A percentile compares a stretch with the other conserved stretches of the same genome.
These are phyloP conservation scores for Ophioceras dolichostomum DNA, from an alignment of 2,329 filamentous ascomycete species.

Conservation along the genomic window DNA sequence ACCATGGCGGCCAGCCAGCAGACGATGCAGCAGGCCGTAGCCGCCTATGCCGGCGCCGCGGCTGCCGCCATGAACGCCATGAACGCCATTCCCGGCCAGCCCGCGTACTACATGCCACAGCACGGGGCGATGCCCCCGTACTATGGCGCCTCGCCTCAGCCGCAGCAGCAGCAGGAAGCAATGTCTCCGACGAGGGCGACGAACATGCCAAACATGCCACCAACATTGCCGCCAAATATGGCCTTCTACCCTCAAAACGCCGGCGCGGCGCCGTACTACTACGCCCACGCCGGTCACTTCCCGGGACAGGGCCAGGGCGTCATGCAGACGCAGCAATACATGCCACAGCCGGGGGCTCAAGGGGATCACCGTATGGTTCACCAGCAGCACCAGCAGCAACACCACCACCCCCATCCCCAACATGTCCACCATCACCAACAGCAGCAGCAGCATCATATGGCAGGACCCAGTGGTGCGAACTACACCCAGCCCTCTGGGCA, in stretches of 20 bases:
- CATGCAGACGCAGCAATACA: slow-evolving; percentile 22
- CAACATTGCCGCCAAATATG: slow-evolving; percentile 24
- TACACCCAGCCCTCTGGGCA: neutral
- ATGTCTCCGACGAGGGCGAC: neutral
- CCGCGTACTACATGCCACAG: slow-evolving; percentile 32
- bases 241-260: slow-evolving; percentile 29
- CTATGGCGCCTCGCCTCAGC: slow-evolving; percentile 27
- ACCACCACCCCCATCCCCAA: slow-evolving; percentile 14
- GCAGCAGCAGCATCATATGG: slow-evolving; percentile 4
- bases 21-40: slow-evolving; percentile 18
- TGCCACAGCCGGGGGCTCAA: neutral
- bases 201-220: slow-evolving; percentile 18
- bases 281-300: slow-evolving; percentile 25
- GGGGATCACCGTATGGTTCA: too few species aligned
- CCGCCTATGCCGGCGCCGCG: slow-evolving; percentile 5
- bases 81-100: slow-evolving; percentile 14
- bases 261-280: slow-evolving; percentile 28
- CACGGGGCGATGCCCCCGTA: slow-evolving; percentile 29
- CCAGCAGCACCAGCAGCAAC: slow-evolving; percentile 12
- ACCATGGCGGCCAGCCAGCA: slow-evolving; percentile 19
- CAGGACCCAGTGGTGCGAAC: neutral
- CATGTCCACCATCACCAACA: slow-evolving; percentile 6
- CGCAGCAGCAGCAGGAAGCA: slow-evolving; percentile 12
- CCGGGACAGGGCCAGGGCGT: slow-evolving; percentile 19
- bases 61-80: slow-evolving; percentile 11